phyloP scores from a whole-genome alignment of 345 rosid genomes.

The Dovyalis caffra region DNA sequence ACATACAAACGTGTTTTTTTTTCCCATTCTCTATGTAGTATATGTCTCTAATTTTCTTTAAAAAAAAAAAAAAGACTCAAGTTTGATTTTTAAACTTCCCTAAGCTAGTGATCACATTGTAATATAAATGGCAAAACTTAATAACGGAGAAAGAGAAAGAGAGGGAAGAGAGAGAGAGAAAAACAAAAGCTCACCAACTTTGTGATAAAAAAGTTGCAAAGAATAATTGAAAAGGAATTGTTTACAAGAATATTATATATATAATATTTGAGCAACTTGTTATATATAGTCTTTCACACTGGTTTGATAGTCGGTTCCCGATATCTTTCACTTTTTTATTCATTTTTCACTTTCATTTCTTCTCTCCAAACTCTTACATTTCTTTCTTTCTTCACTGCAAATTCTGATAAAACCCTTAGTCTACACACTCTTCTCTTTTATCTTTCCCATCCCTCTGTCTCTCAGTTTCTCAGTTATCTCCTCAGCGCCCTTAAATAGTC shows the following conservation, averaged over 20 bases:
- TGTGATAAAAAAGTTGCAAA: conserved; percentile 6
- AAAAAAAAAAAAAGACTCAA: no score
- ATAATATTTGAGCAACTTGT: conserved; percentile 19
- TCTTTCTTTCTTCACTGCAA: conserved; percentile 32
- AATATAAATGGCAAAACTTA: neutral
- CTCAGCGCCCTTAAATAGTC: conserved; percentile 10
- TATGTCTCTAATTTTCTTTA: no score
- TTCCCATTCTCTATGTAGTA: no score
- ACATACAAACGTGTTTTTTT: no score
- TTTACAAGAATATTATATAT: neutral
- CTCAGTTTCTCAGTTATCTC: conserved; percentile 11
- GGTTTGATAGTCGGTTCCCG: conserved; percentile 35
- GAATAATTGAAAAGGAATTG: conserved; percentile 4
- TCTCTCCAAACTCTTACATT: conserved; percentile 16
- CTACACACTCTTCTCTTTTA: conserved; percentile 29
- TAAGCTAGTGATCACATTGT: neutral
- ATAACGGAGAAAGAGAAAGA: neutral
- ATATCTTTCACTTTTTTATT: conserved; percentile 21
- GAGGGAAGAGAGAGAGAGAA: neutral
- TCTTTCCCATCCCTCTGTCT: conserved; percentile 45
- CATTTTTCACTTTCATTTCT: conserved; percentile 5
- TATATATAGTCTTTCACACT: conserved; percentile 16
- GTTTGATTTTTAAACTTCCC: no score
- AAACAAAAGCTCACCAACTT: conserved; percentile 28
- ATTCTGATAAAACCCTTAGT: conserved; percentile 43